A percentile compares a stretch with the other conserved stretches of the same genome.
These are phyloP conservation scores for Huntiella omanensis DNA, from an alignment of 2,329 filamentous ascomycete genomes.

Conservation along the genomic window DNA sequence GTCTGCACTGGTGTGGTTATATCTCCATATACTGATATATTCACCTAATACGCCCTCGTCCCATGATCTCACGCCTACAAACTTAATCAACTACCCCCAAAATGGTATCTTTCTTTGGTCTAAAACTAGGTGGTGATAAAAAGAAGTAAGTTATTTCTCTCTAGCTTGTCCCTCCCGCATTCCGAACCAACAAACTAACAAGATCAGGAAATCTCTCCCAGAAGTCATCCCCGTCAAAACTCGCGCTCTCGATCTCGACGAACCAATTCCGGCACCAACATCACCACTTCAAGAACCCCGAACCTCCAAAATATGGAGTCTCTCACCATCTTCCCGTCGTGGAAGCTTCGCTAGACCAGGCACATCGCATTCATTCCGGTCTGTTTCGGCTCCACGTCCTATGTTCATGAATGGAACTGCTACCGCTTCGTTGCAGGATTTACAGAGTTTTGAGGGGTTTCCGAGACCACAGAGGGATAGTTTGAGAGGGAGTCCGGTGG, in stretches of 20 bases:
- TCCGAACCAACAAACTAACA: neutral
- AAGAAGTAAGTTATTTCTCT: slow-evolving; percentile 30
- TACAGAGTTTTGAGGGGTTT: slow-evolving; percentile 7
- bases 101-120: slow-evolving; percentile 37
- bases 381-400: slow-evolving; percentile 7
- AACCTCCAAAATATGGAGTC: slow-evolving; percentile 2
- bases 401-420: slow-evolving; percentile 11
- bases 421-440: slow-evolving; percentile 8
- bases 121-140: slow-evolving; percentile 36
- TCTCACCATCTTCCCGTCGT: slow-evolving; percentile 1
- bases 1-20: slow-evolving; percentile 1
- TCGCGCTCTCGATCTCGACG: slow-evolving; percentile 1
- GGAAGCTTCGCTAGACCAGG: slow-evolving; percentile 11
- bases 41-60: neutral
- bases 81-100: slow-evolving; percentile 18
- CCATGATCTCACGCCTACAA: neutral
- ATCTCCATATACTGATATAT: too few relatives aligned
- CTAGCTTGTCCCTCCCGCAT: neutral
- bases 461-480: slow-evolving; percentile 7
- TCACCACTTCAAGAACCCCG: neutral
- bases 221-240: neutral
- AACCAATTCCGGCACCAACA: neutral
- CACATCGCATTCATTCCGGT: slow-evolving; percentile 11
- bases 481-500: slow-evolving; percentile 6
- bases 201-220: slow-evolving; percentile 5